Evolutionary conservation across 768 basidiomycete species (phyloP), one percentile per base, ranked within the genome.

Genomic region (Coprinopsis cinerea): DNA sequence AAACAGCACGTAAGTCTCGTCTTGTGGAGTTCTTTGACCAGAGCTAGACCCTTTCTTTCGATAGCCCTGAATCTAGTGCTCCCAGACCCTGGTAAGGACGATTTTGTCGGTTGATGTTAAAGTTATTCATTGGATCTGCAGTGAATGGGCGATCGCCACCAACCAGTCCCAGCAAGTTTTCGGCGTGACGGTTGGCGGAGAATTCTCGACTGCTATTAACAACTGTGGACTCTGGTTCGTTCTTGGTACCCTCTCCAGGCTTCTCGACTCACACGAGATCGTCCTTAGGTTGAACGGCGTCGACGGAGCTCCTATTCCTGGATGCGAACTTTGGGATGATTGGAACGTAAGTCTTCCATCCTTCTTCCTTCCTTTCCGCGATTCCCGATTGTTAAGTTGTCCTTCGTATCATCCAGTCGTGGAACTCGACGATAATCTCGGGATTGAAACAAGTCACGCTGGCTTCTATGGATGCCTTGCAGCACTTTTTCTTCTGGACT

Each of bases 401-500:
- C 53, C 39, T 47, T 18, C 50, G 51, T 48, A n/a, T 40, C 17
- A 43, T 42, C 46, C 55, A 81, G 68, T 73, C 64, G 17, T 94
- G 85, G 72, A 65, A 77, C 47, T 60, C 72, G 23, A 69, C 73
- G 18, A 78, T 76, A 57, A 85, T 89, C 64, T 64, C 68, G 11
- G 70, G 72, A 27, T 70, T 90, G 49, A 72, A 75, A 67, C 68
- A 83, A 52, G 83, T 92, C 46, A 80, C 86, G 3, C 61, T 88
- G 58, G 79, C 85, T 20, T 82, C 84, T 51, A 95, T 95, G 91
- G 90, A 92, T 57, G 85, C 91, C 22, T 72, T 94, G 18, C 85
- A 92, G 72, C 86, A 94, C 65, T 93, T 79, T 76, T 95, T 94
- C 75, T 94, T 91, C 75, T 96, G 92, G 92, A 92, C 89, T 0